Conservation (phyloP, 768 basidiomycete species). For the Amanita fuliginea region DNA sequence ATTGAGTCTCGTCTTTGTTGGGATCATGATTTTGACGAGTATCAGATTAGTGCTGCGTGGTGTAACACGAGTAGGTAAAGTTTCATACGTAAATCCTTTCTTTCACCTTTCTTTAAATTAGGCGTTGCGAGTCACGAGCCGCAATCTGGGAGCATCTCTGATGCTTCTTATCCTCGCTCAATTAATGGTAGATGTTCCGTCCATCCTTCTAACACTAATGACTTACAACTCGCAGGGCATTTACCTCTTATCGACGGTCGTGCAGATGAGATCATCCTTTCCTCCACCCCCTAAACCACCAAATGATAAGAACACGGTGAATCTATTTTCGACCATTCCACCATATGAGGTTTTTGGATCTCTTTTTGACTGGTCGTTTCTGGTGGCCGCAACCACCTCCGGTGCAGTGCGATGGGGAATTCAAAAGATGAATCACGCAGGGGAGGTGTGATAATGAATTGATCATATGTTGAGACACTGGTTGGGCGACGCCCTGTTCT, state of each 20-base stretch:
- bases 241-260: conserved; percentile 73
- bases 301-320: conserved; percentile 16
- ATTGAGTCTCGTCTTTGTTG: conserved; percentile 58
- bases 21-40: conserved; percentile 64
- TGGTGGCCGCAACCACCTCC: conserved; percentile 43
- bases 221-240: conserved; percentile 42
- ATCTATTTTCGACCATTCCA: conserved; percentile 65
- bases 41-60: conserved; percentile 60
- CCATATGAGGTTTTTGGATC: conserved; percentile 63
- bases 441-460: conserved; percentile 6
- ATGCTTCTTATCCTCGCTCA: conserved; percentile 73
- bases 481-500: neutral
- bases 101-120: conserved; percentile 12
- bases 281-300: conserved; percentile 38
- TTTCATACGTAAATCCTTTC: neutral
- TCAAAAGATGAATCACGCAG: conserved; percentile 27
- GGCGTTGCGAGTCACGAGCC: conserved; percentile 55
- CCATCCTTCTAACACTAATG: conserved; percentile 2
- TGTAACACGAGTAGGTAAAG: conserved; percentile 41
- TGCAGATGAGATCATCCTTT: conserved; percentile 75
- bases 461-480: neutral
- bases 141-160: conserved; percentile 61
- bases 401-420: conserved; percentile 44
- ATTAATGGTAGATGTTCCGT: conserved; percentile 51
- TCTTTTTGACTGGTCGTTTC: conserved; percentile 65